Evolutionary conservation across 176 grass and related monocot genomes (phyloP).

Genomic region (Carex cristatella): DNA sequence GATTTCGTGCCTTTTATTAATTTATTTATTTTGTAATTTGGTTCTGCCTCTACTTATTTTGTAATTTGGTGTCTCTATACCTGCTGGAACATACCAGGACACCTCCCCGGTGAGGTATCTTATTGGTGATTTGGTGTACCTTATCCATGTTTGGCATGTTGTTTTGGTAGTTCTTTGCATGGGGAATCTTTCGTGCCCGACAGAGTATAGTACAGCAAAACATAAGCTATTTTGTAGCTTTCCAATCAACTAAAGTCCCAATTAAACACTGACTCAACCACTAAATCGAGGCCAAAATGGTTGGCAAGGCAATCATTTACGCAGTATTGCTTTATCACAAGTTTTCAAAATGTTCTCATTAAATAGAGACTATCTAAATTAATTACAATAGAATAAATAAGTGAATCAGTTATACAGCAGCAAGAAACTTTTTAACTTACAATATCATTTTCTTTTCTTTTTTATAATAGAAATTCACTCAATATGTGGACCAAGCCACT

Average conservation of each 20-base stretch:
- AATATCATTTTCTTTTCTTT: background rate
- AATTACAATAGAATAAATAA: background rate
- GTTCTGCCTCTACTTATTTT: background rate
- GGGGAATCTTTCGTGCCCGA: background rate
- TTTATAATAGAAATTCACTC: conserved; percentile 37
- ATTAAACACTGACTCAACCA: background rate
- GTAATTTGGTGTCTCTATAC: background rate
- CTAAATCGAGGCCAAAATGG: background rate
- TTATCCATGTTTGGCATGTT: conserved; percentile 1
- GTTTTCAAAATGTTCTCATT: background rate
- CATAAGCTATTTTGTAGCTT: background rate
- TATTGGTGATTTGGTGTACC: background rate
- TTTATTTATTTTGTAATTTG: background rate
- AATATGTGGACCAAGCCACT: conserved; percentile 56
- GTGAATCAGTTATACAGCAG: background rate
- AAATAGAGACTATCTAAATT: background rate
- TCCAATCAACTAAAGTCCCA: background rate
- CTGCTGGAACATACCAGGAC: background rate
- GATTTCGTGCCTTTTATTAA: conserved; percentile 16
- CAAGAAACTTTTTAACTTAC: background rate
- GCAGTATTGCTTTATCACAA: background rate
- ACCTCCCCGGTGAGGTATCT: background rate
- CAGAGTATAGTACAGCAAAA: background rate
- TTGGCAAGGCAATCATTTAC: background rate
- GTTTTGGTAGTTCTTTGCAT: background rate